Base-by-base conservation (phyloP, 148 eudicot species). In the Suaeda aralocaspica region DNA sequence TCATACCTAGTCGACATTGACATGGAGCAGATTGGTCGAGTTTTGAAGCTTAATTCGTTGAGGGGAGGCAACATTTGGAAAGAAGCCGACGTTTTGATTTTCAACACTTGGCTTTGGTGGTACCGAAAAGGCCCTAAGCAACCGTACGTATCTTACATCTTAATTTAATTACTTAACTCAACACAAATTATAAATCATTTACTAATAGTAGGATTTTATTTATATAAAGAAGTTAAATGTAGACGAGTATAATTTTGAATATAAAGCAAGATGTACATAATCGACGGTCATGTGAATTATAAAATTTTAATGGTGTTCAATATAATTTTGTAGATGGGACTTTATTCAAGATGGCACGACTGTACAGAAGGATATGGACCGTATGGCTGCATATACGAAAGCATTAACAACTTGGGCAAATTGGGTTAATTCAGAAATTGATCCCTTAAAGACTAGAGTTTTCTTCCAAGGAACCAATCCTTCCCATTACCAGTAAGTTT, bases 401-500 rank as follows among this genome's bases (percentile, higher is more conserved):
- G 92, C 67, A 22, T 48, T 88, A 13, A 71, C 11, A 2, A 88
- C 87, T 11, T 88, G 92, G 92, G 85, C 84, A n/a, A 80, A 67
- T 1, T 88, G 92, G 92, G 77, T 85, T 45, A 84, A 85, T 52
- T 59, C 80, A 2, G 67, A 83, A 46, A 58, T 83, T 1, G 75
- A 85, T 71, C 83, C 84, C 29, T 22, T 7, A 0, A 80, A 64
- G 66, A 80, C 83, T 56, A 56, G 33, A 57, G 79, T 80, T 28
- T 80, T 72, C 71, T 80, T 80, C 36, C 80, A 67, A 68, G 83
- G 83, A 25, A 69, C 58, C 29, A 63, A 68, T 58, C 76, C 79
- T 24, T 62, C 79, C 0, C 83, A 80, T 72, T 66, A 69, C 28
- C 49, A 74, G 82, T 79, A 74, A 45, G 78, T 11, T 33, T 55